These are phyloP conservation scores for Solanum medicagineum DNA, from an alignment of 257 asterid species.

Conservation along the genomic window DNA sequence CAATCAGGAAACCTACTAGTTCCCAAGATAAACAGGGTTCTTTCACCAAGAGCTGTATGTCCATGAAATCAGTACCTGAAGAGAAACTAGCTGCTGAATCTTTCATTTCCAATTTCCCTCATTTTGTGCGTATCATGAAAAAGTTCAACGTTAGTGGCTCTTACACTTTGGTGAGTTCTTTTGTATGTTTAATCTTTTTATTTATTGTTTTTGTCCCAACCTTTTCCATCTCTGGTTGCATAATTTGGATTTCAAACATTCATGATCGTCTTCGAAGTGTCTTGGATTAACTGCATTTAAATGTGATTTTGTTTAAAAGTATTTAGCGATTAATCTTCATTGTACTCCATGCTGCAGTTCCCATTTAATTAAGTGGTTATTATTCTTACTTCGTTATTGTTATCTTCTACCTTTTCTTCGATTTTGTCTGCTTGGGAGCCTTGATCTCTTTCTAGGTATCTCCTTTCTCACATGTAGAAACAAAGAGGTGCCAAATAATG, in stretches of 20 bases:
- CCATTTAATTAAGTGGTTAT: neutral
- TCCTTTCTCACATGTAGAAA: neutral
- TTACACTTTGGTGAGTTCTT: slow-evolving; percentile 66
- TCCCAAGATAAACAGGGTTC: slow-evolving; percentile 44
- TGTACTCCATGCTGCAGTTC: neutral
- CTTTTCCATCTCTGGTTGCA: neutral
- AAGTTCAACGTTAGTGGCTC: slow-evolving; percentile 87
- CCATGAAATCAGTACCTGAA: slow-evolving; percentile 86
- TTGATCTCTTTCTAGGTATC: neutral
- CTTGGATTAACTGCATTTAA: neutral
- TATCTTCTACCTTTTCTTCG: neutral
- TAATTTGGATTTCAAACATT: neutral
- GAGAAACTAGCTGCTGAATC: slow-evolving; percentile 80
- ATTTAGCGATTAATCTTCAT: neutral
- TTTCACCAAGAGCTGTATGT: slow-evolving; percentile 67
- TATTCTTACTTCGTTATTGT: neutral
- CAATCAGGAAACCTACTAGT: slow-evolving; percentile 24
- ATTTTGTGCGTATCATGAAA: slow-evolving; percentile 82
- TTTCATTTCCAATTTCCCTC: slow-evolving; percentile 67
- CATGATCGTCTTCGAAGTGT: neutral
- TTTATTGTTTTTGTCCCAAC: neutral
- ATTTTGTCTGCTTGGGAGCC: neutral
- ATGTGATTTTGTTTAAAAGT: neutral
- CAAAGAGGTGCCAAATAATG: neutral
- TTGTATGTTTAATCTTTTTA: neutral